These are phyloP conservation scores for Lichtheimia ornata DNA, from an alignment of 371 early-diverging fungal species.

Conservation along the genomic window DNA sequence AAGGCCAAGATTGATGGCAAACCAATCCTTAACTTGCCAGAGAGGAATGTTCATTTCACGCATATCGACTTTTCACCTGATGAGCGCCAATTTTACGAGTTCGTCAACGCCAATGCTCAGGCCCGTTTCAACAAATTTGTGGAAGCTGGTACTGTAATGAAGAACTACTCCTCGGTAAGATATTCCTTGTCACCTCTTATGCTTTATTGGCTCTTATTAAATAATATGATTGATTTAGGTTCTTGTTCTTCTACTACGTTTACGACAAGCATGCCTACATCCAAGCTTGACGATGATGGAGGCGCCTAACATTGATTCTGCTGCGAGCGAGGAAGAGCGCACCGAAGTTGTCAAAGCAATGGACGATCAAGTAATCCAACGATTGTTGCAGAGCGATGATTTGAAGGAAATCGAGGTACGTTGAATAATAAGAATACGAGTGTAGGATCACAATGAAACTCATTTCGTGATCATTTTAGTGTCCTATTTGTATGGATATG, in stretches of 20 bases:
- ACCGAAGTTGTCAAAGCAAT: conserved; percentile 15
- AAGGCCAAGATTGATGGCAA: conserved; percentile 61
- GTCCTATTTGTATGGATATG: conserved; percentile 54
- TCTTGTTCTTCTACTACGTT: conserved; percentile 36
- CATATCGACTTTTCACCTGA: conserved; percentile 54
- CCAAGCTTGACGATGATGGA: conserved; percentile 33
- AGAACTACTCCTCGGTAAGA: conserved; percentile 58
- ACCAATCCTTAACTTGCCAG: conserved; percentile 65
- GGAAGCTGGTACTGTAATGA: conserved; percentile 55
- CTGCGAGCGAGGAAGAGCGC: conserved; percentile 11
- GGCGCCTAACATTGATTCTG: background rate
- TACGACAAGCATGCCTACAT: conserved; percentile 45
- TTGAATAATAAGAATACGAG: background rate
- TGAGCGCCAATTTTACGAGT: conserved; percentile 67
- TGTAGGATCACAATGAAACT: background rate
- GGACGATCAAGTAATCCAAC: conserved; percentile 21
- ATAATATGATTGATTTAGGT: conserved; percentile 11
- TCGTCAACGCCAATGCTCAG: conserved; percentile 52
- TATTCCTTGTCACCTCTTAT: background rate
- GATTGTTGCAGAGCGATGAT: conserved; percentile 20
- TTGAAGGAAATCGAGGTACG: conserved; percentile 24
- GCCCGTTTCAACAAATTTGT: conserved; percentile 52
- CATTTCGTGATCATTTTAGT: conserved; percentile 14
- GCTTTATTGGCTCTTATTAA: too few species aligned
- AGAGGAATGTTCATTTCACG: conserved; percentile 55